These are phyloP conservation scores for Microcyclospora tardicrescens DNA, from an alignment of 2,329 filamentous ascomycete genomes.

Conservation along the genomic window DNA sequence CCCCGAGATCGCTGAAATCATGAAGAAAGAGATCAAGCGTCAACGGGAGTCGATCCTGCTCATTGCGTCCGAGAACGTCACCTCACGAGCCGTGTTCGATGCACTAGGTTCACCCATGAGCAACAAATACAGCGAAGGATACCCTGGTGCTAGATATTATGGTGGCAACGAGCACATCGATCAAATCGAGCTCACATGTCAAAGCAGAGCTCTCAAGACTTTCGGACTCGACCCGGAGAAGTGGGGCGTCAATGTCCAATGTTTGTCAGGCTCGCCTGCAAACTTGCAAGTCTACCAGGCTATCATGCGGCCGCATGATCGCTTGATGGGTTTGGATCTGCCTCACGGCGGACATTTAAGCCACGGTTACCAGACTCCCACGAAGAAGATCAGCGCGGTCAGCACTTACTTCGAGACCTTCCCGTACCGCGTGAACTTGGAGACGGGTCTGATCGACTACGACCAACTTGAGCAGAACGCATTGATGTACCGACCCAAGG, in stretches of 20 bases:
- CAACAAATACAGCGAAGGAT: conserved; percentile 98
- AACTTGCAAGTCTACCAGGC: conserved; percentile 84
- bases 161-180: conserved; percentile 99
- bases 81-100: conserved; percentile 94
- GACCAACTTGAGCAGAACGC: conserved; percentile 83
- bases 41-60: conserved; percentile 97
- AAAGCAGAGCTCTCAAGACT: conserved; percentile 79
- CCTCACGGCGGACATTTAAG: conserved; percentile 93
- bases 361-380: conserved; percentile 92
- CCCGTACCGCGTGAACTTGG: conserved; percentile 80
- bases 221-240: conserved; percentile 77
- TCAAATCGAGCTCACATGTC: conserved; percentile 87
- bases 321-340: conserved; percentile 92
- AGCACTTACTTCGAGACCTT: conserved; percentile 99
- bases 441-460: conserved; percentile 95
- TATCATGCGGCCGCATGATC: conserved; percentile 80
- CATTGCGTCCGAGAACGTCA: conserved; percentile 99
- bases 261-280: conserved; percentile 65
- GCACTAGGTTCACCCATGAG: conserved; percentile 85
- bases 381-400: conserved; percentile 73
- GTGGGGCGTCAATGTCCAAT: conserved; percentile 99
- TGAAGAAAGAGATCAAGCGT: conserved; percentile 91
- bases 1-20: conserved; percentile 89
- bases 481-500: conserved; percentile 84
- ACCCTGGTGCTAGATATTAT: conserved; percentile 96